Percentiles rank a stretch among this genome's conserved stretches.
Evolutionary conservation across 208 protist species (phyloP).

Genomic region (Leishmania gerbilli): DNA sequence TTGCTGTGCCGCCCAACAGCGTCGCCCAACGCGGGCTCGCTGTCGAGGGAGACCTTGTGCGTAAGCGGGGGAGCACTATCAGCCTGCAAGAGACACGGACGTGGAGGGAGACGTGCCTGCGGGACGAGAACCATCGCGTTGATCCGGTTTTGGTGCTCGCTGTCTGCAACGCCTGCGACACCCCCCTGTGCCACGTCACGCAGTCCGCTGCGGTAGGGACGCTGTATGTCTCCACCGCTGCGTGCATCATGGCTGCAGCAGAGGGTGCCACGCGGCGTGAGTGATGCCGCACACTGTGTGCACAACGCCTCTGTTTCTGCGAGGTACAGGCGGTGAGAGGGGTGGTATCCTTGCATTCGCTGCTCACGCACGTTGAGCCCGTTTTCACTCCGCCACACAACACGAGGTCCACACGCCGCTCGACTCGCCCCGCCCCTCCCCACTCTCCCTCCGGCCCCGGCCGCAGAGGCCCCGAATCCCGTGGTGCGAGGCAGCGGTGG

Average conservation of each 20-base stretch:
- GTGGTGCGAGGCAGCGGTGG: no score
- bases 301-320: background rate
- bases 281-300: background rate
- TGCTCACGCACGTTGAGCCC: background rate
- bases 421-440: no score
- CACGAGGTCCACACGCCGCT: no score
- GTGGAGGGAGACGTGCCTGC: slow-evolving; percentile 64
- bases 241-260: slow-evolving; percentile 6
- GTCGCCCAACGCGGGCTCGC: slow-evolving; percentile 39
- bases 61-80: slow-evolving; percentile 19
- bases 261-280: no score
- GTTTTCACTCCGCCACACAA: background rate
- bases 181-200: slow-evolving; percentile 59
- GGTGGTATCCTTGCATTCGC: background rate
- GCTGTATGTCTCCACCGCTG: slow-evolving; percentile 27
- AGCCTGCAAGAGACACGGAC: slow-evolving; percentile 25
- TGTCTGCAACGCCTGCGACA: slow-evolving; percentile 44
- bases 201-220: slow-evolving; percentile 10
- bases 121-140: slow-evolving; percentile 64
- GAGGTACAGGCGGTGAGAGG: background rate
- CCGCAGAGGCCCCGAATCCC: no score
- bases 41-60: slow-evolving; percentile 61
- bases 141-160: slow-evolving; percentile 51
- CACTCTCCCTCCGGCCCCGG: no score
- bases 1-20: slow-evolving; percentile 16